Evolutionary conservation across 768 basidiomycete species (phyloP), one percentile per base, ranked within the genome.

Genomic region (Botryobasidium botryosum): DNA sequence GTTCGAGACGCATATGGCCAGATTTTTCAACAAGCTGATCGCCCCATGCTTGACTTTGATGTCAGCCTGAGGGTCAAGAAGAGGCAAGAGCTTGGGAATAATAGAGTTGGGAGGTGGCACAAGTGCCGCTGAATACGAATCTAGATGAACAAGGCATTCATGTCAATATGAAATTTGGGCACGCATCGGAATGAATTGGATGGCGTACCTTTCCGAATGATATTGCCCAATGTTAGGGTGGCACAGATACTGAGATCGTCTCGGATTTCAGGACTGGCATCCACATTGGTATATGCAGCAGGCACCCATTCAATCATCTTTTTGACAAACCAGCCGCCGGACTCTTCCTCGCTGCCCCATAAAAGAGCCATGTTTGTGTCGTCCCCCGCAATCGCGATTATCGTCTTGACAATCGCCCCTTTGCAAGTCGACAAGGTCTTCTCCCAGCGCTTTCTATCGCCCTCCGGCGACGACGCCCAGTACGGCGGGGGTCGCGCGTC

Each of bases 21-120:
- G 66, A 57, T 96, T 83, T 57, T 87, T 84, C 33, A 96, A 67
- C 29, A 97, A 64, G 23, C 86, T 86, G 21, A 92, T 66, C 46
- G 84, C 73, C 13, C 84, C 87, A 54, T 96, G 90, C 58, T 91
- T 86, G 49, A 91, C 66, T 58, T 88, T 84, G 57, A 85, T 67
- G 55, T 86, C 80, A 6, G 70, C 67, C 31, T 61, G 57, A 13
- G 68, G 63, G 8, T 68, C 67, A 32, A 85, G 67, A 12, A 79
- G 55, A 6, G 70, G 65, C 13, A 75, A 75, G 12, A 92, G 64
- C 31, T 72, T 69, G 43, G 76, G 69, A 4, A 77, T 79, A 2
- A 81, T 61, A 4, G 74, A 72, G 35, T 80, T 62, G 15, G 70
- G 66, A 1, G 64, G 58, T 35, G 56, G 56, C 29, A 63, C 59